Conservation (phyloP, 805 yeast genomes). For the Candida suzukii region DNA sequence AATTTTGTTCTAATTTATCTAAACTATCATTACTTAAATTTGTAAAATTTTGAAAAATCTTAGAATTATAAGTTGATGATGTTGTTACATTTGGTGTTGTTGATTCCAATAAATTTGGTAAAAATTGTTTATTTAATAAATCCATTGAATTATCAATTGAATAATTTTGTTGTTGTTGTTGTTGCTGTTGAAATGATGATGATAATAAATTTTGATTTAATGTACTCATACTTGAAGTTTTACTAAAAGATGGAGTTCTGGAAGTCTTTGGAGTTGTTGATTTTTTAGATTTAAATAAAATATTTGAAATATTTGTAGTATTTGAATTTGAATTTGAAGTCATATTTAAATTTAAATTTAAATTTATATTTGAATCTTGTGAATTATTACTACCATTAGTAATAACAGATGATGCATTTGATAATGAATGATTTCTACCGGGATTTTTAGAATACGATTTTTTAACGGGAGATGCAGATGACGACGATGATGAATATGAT, state of each 20-base stretch:
- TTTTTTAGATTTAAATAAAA: neutral
- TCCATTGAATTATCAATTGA: neutral
- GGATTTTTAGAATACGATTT: no score
- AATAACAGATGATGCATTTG: conserved; percentile 1
- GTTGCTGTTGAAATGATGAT: neutral
- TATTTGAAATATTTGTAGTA: neutral
- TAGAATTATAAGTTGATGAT: neutral
- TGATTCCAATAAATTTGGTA: neutral
- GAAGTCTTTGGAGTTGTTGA: neutral
- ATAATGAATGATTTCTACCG: conserved; percentile 1
- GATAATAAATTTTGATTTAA: neutral
- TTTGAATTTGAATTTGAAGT: neutral
- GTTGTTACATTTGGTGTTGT: no score
- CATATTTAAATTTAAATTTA: no score
- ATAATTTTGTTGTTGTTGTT: neutral
- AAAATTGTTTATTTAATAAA: neutral
- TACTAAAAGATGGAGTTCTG: neutral
- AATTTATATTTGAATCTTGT: neutral
- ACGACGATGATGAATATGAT: no score
- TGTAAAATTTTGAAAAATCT: neutral
- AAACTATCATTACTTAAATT: conserved; percentile 22
- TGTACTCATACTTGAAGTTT: neutral
- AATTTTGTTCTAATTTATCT: neutral
- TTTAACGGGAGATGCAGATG: neutral
- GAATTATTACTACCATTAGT: neutral